Evolutionary conservation across 2,329 filamentous ascomycete genomes (phyloP).

Genomic region (Penicillium psychrosexuale): DNA sequence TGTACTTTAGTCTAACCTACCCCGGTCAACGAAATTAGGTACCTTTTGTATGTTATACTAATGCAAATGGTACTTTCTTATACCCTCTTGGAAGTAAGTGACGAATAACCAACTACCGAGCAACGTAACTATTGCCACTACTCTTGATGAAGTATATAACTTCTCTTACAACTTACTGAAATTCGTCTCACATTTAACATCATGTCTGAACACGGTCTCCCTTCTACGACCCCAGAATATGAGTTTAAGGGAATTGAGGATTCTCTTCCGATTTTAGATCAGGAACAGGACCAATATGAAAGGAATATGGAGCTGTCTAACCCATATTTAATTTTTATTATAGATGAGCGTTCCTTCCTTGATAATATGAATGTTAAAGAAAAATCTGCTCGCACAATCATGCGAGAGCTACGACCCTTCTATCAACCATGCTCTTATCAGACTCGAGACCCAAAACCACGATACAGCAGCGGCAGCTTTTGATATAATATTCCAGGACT

Average conservation of each 20-base stretch:
- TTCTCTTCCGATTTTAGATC: not conserved
- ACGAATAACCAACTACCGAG: too few species aligned
- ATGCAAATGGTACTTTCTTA: too few species aligned
- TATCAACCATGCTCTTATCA: not conserved
- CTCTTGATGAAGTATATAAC: too few species aligned
- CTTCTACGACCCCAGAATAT: not conserved
- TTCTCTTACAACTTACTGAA: not conserved
- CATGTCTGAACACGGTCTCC: not conserved
- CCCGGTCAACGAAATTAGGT: too few species aligned
- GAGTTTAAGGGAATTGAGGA: not conserved
- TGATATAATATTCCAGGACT: too few species aligned
- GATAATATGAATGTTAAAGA: not conserved
- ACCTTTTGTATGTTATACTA: too few species aligned
- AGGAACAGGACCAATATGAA: not conserved
- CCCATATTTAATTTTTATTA: not conserved
- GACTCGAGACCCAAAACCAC: too few species aligned
- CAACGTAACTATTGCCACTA: too few species aligned
- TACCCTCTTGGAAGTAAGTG: too few species aligned
- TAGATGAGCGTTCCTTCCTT: not conserved
- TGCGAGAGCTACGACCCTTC: not conserved
- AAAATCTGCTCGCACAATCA: not conserved
- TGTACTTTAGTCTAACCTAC: too few species aligned
- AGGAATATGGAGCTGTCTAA: not conserved
- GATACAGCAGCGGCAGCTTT: too few species aligned
- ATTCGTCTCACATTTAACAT: not conserved